phyloP scores from a whole-genome alignment of 129 eudicot genomes.

The Flaveria ramosissima region DNA sequence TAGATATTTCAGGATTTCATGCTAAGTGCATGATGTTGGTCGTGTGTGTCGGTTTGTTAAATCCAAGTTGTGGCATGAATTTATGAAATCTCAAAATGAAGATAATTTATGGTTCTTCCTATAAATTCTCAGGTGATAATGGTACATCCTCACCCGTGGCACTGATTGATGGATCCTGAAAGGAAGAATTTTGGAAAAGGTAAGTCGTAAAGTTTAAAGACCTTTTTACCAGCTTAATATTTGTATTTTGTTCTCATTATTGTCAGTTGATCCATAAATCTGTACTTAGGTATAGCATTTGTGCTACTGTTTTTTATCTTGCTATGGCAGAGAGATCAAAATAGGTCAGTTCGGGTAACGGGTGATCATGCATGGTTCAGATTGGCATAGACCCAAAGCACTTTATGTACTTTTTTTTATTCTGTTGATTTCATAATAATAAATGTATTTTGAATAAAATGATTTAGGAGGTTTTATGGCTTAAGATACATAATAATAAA shows the following conservation, averaged over 20 bases:
- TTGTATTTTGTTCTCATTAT: not conserved
- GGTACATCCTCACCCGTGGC: conserved; percentile 44
- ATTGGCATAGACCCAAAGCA: not conserved
- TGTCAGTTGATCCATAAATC: not conserved
- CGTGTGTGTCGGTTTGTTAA: not conserved
- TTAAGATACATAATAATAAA: not conserved
- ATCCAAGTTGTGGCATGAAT: not conserved
- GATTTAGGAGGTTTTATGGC: not conserved
- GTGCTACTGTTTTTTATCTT: not conserved
- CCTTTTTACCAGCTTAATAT: conserved; percentile 9
- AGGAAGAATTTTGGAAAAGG: conserved; percentile 91
- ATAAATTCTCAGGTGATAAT: conserved; percentile 41
- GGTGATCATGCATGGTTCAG: not conserved
- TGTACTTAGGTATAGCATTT: conserved; percentile 1
- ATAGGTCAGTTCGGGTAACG: not conserved
- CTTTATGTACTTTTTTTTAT: not conserved
- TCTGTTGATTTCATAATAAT: not conserved
- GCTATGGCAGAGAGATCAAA: not conserved
- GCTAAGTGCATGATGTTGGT: conserved; percentile 7
- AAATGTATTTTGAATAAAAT: not conserved
- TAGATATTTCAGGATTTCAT: not conserved
- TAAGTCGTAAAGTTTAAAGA: conserved; percentile 27
- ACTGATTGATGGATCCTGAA: conserved; percentile 86
- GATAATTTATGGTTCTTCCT: conserved; percentile 4
- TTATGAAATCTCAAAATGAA: conserved; percentile 3